Evolutionary conservation across 805 yeast species (phyloP), one percentile per base, ranked within the genome.

Genomic region (Jamesozyma jinghongensis): DNA sequence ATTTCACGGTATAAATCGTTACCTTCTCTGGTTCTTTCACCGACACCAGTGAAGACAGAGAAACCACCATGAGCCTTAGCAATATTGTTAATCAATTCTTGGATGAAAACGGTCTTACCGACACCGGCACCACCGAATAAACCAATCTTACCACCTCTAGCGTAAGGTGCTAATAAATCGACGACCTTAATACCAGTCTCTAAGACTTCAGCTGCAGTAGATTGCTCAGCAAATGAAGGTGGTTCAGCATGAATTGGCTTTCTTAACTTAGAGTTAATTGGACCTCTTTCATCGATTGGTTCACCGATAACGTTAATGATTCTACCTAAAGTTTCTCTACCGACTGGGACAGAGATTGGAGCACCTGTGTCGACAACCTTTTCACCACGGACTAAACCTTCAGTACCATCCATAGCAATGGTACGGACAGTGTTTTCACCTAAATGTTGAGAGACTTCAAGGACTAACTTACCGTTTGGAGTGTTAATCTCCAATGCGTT

Each of bases 121-220:
- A 90, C 98, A 90, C 98, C 98, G 72, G 98, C 98, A 90, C 98
- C 98, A 79, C 98, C 98, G 84, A 90, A 90, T 67, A 90, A 81
- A 82, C 98, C 98, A 86, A 90, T 90, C 82, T 90, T 90, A 85
- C 98, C 98, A 85, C 98, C 98, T 85, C 97, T 87, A 68, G 98
- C 97, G 78, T 90, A 90, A 61, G 98, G 98, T 60, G 98, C 98
- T 58, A 90, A 80, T 67, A 90, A 78, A 70, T 90, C 98, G 75
- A 90, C 98, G 71, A 90, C 98, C 81, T 90, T 90, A 70, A 90
- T 90, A 86, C 98, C 97, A 54, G 98, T 90, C 77, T 88, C 98
- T 67, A 92, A 81, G 63, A 92, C 88, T 79, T 92, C 97, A 53
- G 98, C 97, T 57, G 80, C 72, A 61, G 98, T 92, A 51, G 97